These are phyloP conservation scores for Arachnomyces sp. DNA, from an alignment of 2,329 filamentous ascomycete genomes.

Conservation along the genomic window DNA sequence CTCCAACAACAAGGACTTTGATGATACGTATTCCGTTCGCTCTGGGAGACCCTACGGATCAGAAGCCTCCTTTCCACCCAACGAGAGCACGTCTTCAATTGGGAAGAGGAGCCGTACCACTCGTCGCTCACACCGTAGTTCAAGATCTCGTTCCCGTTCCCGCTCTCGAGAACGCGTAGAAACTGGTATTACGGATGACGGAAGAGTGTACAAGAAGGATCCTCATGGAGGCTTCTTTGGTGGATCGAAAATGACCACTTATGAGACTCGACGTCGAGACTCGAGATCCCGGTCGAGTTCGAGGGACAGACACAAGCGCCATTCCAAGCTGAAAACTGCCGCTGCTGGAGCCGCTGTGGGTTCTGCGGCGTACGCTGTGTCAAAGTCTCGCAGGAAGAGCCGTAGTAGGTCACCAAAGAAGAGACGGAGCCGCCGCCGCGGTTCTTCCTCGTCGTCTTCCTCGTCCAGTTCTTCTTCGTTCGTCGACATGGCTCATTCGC, in stretches of 20 bases:
- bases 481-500: slow-evolving; percentile 58
- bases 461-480: slow-evolving; percentile 53
- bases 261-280: slow-evolving; percentile 3
- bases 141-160: slow-evolving; percentile 38
- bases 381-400: slow-evolving; percentile 20
- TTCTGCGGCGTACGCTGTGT: slow-evolving; percentile 21
- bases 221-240: slow-evolving; percentile 26
- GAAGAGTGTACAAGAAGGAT: not conserved
- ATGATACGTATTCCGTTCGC: slow-evolving; percentile 54
- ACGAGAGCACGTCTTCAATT: slow-evolving; percentile 20
- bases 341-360: slow-evolving; percentile 33
- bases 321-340: slow-evolving; percentile 16
- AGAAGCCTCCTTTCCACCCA: slow-evolving; percentile 20
- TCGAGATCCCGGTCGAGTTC: slow-evolving; percentile 12
- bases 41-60: slow-evolving; percentile 39
- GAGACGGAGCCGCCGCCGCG: slow-evolving; percentile 11
- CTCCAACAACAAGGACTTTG: slow-evolving; percentile 45
- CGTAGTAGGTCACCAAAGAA: slow-evolving; percentile 31
- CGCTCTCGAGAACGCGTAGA: slow-evolving; percentile 15
- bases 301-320: slow-evolving; percentile 19
- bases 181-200: no score
- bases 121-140: slow-evolving; percentile 24
- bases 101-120: slow-evolving; percentile 38
- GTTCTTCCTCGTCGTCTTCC: slow-evolving; percentile 21
- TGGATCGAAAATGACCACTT: not conserved